Evolutionary conservation across 306 rosid species (phyloP).

Genomic region (Cucurbita moschata): DNA sequence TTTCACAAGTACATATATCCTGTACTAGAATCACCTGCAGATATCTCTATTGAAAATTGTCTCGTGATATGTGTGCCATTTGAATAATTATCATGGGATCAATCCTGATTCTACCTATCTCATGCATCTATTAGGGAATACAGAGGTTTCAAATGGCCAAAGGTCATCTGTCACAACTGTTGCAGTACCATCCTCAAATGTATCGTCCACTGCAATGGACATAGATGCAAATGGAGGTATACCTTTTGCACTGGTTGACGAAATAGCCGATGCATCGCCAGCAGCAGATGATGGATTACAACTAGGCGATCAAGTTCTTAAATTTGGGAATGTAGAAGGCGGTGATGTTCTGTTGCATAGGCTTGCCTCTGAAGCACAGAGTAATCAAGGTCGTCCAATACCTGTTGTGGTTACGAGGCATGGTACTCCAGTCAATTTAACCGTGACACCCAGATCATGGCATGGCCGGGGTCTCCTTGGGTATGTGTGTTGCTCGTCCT

Average conservation of each 20-base stretch:
- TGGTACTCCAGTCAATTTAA: constrained; percentile 49
- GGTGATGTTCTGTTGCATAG: constrained; percentile 58
- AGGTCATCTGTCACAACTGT: constrained; percentile 19
- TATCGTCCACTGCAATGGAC: constrained; percentile 34
- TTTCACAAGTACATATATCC: not conserved
- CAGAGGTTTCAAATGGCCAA: constrained; percentile 27
- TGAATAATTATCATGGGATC: not conserved
- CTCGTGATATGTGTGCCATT: not conserved
- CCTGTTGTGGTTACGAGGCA: constrained; percentile 59
- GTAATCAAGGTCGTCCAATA: constrained; percentile 34
- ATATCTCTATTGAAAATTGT: not conserved
- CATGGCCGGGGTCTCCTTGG: constrained; percentile 90
- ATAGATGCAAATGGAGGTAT: constrained; percentile 37
- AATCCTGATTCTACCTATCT: constrained; percentile 4
- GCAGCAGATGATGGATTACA: constrained; percentile 86
- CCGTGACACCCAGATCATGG: constrained; percentile 81
- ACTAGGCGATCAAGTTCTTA: constrained; percentile 83
- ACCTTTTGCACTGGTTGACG: constrained; percentile 86
- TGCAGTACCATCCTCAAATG: constrained; percentile 25
- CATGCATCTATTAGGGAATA: constrained; percentile 17
- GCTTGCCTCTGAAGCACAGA: constrained; percentile 65
- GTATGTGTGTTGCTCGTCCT: constrained; percentile 29
- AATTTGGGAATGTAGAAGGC: constrained; percentile 69
- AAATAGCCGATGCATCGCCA: constrained; percentile 74
- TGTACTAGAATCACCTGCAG: not conserved